Evolutionary conservation across 129 eudicot genomes (phyloP), one percentile per base, ranked within the genome.

Genomic region (Flaveria ramosissima): DNA sequence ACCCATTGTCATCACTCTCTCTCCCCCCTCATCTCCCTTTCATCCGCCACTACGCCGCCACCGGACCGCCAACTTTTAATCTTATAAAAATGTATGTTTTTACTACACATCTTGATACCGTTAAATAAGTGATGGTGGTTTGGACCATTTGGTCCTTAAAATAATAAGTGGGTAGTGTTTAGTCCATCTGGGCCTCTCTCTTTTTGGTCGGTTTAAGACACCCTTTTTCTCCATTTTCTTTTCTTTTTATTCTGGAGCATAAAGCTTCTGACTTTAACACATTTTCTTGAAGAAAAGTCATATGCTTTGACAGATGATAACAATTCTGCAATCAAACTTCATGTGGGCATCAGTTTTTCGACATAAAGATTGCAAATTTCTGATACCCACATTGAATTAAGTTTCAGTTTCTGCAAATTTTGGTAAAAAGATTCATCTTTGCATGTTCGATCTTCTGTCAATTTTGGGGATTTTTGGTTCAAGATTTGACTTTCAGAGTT

Each of bases 151-250:
- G 41, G 41, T 36, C 41, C 41, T 36, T 36, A 36, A 36, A 46
- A 78, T 52, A 87, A 78, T 79, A 82, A 76, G 78, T 76, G 76
- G 81, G 17, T 39, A 81, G 82, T 78, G 85, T 69, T 84, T 78
- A 73, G 30, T 78, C 76, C 78, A 72, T 80, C 78, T 84, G 81
- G 84, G 86, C 15, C 77, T 81, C 84, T 87, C 75, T 81, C 85
- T 86, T 84, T 90, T 86, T 84, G 88, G 89, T 88, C 89, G 91
- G 89, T 78, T 76, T 77, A 74, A 60, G 80, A 80, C 79, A 76
- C 80, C 74, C 86, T 66, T 84, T 36, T 72, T 64, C 15, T 63
- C 24, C 10, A 8, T 69, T 60, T 72, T 55, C 46, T 39, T 61
- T 56, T 69, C 42, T 62, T 66, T 68, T 65, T 80, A 45, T 67